These are phyloP conservation scores for Aspergillus puulaauensis DNA, from an alignment of 2,329 filamentous ascomycete species.

Conservation along the genomic window DNA sequence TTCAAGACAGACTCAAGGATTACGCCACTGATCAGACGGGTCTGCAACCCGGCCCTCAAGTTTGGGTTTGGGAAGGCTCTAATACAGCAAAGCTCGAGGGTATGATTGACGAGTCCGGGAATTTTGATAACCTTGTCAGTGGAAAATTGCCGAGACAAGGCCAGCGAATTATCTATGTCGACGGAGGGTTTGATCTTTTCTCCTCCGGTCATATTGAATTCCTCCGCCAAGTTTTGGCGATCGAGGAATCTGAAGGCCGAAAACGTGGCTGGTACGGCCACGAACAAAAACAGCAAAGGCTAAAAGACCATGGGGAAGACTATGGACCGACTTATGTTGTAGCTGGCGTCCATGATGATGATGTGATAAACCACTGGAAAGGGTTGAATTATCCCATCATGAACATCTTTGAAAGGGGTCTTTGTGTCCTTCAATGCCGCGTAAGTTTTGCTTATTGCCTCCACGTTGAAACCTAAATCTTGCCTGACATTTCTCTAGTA, in stretches of 20 bases:
- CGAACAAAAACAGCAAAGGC: conserved; percentile 62
- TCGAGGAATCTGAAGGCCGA: conserved; percentile 69
- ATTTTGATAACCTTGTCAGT: conserved; percentile 66
- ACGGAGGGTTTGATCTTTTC: conserved; percentile 95
- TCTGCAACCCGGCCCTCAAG: conserved; percentile 72
- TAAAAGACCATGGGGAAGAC: conserved; percentile 64
- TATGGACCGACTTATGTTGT: conserved; percentile 85
- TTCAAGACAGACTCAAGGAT: conserved; percentile 74
- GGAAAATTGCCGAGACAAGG: conserved; percentile 72
- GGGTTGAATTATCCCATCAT: conserved; percentile 99
- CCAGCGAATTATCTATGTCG: conserved; percentile 89
- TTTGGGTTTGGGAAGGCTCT: conserved; percentile 74
- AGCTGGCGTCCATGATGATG: conserved; percentile 90
- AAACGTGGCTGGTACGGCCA: conserved; percentile 72
- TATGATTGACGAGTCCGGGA: conserved; percentile 59
- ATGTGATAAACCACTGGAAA: conserved; percentile 94
- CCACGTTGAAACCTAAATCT: neutral
- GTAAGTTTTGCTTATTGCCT: conserved; percentile 49
- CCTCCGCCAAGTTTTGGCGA: conserved; percentile 70
- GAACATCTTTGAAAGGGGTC: conserved; percentile 95
- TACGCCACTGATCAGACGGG: conserved; percentile 89
- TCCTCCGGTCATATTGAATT: conserved; percentile 97
- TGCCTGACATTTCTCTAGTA: conserved; percentile 56
- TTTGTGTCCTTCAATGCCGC: conserved; percentile 93
- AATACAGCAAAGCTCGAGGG: conserved; percentile 36